A percentile compares a stretch with the other conserved stretches of the same genome.
These are phyloP conservation scores for Teratosphaeria gauchensis DNA, from an alignment of 2,329 filamentous ascomycete species.

Conservation along the genomic window DNA sequence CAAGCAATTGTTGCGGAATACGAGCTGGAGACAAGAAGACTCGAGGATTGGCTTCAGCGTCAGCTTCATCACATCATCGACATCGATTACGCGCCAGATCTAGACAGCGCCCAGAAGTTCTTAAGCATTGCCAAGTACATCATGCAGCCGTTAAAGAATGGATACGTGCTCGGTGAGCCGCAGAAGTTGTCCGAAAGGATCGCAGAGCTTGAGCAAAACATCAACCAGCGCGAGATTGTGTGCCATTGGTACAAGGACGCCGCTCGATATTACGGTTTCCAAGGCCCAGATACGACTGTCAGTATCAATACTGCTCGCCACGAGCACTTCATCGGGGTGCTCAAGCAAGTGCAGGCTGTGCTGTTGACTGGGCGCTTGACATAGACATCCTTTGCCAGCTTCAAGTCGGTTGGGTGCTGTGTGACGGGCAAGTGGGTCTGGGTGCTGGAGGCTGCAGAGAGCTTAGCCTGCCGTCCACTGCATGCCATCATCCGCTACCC, in stretches of 20 bases:
- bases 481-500: too few species aligned
- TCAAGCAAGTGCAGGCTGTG: neutral
- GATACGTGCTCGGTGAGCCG: neutral
- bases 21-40: neutral
- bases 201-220: neutral
- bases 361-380: neutral
- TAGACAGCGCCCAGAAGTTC: neutral
- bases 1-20: neutral
- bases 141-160: neutral
- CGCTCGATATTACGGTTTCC: neutral
- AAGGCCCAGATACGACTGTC: neutral
- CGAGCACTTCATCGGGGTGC: neutral
- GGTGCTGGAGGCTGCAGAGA: neutral
- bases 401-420: neutral
- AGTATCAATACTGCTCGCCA: neutral
- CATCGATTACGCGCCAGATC: neutral
- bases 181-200: neutral
- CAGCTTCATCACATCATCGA: neutral
- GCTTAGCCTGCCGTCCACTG: neutral
- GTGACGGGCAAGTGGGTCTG: neutral
- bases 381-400: neutral
- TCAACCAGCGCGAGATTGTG: neutral
- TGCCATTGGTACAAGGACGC: neutral
- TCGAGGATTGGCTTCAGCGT: neutral
- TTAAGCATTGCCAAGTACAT: neutral